A percentile compares a stretch with the other conserved stretches of the same genome.
Conservation (phyloP, 2,329 filamentous ascomycete genomes). For the Bipolaris oryzae region DNA sequence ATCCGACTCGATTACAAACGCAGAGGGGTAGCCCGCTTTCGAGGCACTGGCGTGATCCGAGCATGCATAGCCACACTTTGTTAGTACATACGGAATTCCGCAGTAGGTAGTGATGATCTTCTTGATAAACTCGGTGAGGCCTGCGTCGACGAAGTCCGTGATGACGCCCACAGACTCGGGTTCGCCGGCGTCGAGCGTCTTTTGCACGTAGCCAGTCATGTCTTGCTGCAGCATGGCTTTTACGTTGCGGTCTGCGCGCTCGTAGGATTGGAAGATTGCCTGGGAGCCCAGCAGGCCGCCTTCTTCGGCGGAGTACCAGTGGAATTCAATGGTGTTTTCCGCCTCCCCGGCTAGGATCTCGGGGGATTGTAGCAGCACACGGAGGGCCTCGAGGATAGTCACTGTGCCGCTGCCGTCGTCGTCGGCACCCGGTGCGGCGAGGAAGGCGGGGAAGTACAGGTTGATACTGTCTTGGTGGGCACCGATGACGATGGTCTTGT, state of each 20-base stretch:
- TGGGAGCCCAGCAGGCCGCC: slow-evolving; percentile 86
- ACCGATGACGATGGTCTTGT: slow-evolving; percentile 85
- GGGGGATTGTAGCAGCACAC: slow-evolving; percentile 76
- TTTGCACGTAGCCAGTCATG: slow-evolving; percentile 84
- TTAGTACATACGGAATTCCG: slow-evolving; percentile 82
- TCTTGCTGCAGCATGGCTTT: slow-evolving; percentile 99
- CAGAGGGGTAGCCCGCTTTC: slow-evolving; percentile 75
- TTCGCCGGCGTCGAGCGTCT: slow-evolving; percentile 80
- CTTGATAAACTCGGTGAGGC: slow-evolving; percentile 89
- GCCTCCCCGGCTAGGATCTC: slow-evolving; percentile 73
- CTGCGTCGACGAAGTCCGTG: slow-evolving; percentile 84
- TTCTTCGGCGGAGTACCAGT: slow-evolving; percentile 94
- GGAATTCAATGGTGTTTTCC: slow-evolving; percentile 90
- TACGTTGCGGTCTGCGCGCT: slow-evolving; percentile 72
- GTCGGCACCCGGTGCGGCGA: slow-evolving; percentile 90
- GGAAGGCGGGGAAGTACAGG: slow-evolving; percentile 80
- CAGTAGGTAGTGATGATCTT: slow-evolving; percentile 86
- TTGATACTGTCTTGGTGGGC: slow-evolving; percentile 87
- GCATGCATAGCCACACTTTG: slow-evolving; percentile 87
- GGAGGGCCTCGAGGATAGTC: slow-evolving; percentile 90
- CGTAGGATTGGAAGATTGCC: slow-evolving; percentile 84
- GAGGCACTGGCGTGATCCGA: slow-evolving; percentile 75
- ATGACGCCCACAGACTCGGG: slow-evolving; percentile 90
- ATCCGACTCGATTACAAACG: slow-evolving; percentile 76
- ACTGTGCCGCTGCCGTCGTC: slow-evolving; percentile 93